Evolutionary conservation across 129 eudicot genomes (phyloP).

Genomic region (Centaurea solstitialis): DNA sequence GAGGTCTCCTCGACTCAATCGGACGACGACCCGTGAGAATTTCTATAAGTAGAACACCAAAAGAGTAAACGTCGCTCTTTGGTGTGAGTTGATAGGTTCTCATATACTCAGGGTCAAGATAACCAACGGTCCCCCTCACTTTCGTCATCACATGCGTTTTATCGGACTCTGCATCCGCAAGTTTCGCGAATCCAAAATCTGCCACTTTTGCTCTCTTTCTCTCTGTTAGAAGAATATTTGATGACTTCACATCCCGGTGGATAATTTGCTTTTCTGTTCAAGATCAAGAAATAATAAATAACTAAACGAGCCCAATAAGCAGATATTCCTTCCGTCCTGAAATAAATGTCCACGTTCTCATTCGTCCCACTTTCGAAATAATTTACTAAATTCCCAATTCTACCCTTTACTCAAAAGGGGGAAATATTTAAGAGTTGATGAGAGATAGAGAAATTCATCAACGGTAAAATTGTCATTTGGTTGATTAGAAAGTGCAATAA

Average conservation of each 20-base stretch:
- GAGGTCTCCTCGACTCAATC: constrained; percentile 63
- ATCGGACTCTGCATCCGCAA: constrained; percentile 64
- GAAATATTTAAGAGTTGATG: background rate
- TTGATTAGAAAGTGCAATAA: background rate
- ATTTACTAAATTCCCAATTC: background rate
- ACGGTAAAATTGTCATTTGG: background rate
- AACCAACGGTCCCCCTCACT: constrained; percentile 96
- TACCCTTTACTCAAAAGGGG: background rate
- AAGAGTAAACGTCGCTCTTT: constrained; percentile 92
- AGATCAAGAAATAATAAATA: constrained; percentile 9
- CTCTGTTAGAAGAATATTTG: constrained; percentile 86
- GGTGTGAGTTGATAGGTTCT: constrained; percentile 86
- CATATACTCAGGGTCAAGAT: constrained; percentile 98
- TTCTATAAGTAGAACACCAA: constrained; percentile 77
- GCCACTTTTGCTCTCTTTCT: constrained; percentile 87
- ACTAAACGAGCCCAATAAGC: background rate
- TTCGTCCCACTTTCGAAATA: background rate
- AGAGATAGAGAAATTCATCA: background rate
- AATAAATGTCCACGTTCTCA: background rate
- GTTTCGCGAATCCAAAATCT: constrained; percentile 92
- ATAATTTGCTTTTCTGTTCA: constrained; percentile 89
- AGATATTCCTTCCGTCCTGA: background rate
- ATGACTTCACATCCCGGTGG: constrained; percentile 94
- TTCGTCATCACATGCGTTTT: constrained; percentile 71
- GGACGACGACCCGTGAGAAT: constrained; percentile 95